Percentiles rank a stretch among this genome's conserved stretches.
Conservation (phyloP, 2,329 filamentous ascomycete genomes). For the Lasiodiplodia sp. region DNA sequence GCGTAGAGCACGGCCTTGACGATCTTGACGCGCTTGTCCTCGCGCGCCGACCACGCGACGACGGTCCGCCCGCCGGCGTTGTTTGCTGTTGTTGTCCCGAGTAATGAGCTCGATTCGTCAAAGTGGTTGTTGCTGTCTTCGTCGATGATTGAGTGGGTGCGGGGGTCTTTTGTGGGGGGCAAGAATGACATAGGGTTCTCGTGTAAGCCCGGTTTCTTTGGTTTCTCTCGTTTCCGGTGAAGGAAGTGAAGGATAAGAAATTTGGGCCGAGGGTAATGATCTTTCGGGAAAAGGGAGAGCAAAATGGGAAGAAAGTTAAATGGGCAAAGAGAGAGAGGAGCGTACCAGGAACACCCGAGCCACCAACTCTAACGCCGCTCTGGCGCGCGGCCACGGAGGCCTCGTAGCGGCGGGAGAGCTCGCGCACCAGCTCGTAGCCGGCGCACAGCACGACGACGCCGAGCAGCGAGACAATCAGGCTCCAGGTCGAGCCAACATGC, state of each 20-base stretch:
- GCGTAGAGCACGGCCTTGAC: constrained; percentile 86
- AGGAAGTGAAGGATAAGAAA: neutral
- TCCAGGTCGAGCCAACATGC: constrained; percentile 78
- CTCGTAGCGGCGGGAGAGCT: constrained; percentile 80
- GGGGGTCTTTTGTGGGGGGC: constrained; percentile 17
- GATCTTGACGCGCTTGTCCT: constrained; percentile 74
- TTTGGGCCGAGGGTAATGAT: neutral
- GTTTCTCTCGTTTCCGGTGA: constrained; percentile 8
- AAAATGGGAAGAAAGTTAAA: neutral
- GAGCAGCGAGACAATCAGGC: constrained; percentile 81
- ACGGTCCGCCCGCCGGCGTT: constrained; percentile 51
- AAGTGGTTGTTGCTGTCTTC: constrained; percentile 29
- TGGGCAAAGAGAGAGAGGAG: too few relatives aligned
- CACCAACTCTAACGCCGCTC: constrained; percentile 17
- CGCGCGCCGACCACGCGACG: constrained; percentile 34
- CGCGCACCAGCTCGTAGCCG: constrained; percentile 91
- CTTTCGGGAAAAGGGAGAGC: neutral
- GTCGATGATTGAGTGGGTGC: constrained; percentile 35
- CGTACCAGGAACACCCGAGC: constrained; percentile 22
- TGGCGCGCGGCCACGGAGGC: constrained; percentile 40
- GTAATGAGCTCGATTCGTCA: constrained; percentile 70
- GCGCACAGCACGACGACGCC: constrained; percentile 83
- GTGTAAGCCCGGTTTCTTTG: constrained; percentile 10
- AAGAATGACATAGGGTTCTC: neutral
- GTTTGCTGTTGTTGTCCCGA: constrained; percentile 67